Evolutionary conservation across 2,329 filamentous ascomycete species (phyloP).

Genomic region (Trichoderma sp.): DNA sequence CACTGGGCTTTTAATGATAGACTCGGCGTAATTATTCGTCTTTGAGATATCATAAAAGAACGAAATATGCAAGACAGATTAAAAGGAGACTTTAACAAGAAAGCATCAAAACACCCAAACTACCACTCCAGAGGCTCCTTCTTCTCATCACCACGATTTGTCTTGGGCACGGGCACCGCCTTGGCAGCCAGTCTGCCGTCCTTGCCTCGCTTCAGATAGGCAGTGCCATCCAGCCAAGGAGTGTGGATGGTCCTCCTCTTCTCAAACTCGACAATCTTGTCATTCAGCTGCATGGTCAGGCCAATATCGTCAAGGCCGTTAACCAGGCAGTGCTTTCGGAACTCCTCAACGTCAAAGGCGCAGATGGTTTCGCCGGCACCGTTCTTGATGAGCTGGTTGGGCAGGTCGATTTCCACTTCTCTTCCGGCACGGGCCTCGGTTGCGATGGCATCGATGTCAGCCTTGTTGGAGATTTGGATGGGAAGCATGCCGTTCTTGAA

Average conservation of each 20-base stretch:
- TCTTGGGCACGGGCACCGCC: constrained; percentile 73
- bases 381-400: constrained; percentile 77
- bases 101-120: constrained; percentile 20
- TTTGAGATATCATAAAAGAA: neutral
- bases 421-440: constrained; percentile 73
- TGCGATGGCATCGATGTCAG: constrained; percentile 65
- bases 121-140: constrained; percentile 89
- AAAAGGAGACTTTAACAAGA: neutral
- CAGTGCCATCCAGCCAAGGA: constrained; percentile 87
- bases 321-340: constrained; percentile 88
- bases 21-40: neutral
- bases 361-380: constrained; percentile 70
- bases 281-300: constrained; percentile 85
- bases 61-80: neutral
- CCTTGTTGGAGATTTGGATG: constrained; percentile 67
- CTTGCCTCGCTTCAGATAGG: constrained; percentile 65
- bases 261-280: constrained; percentile 85
- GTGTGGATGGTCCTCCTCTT: constrained; percentile 70
- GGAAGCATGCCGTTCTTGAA: constrained; percentile 99
- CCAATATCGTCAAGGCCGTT: constrained; percentile 97
- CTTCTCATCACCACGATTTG: constrained; percentile 80
- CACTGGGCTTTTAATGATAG: constrained; percentile 11
- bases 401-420: constrained; percentile 86
- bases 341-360: constrained; percentile 83
- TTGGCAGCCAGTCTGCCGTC: constrained; percentile 56